Conservation (phyloP, 495 filamentous ascomycete genomes). For the Neurospora sp. region DNA sequence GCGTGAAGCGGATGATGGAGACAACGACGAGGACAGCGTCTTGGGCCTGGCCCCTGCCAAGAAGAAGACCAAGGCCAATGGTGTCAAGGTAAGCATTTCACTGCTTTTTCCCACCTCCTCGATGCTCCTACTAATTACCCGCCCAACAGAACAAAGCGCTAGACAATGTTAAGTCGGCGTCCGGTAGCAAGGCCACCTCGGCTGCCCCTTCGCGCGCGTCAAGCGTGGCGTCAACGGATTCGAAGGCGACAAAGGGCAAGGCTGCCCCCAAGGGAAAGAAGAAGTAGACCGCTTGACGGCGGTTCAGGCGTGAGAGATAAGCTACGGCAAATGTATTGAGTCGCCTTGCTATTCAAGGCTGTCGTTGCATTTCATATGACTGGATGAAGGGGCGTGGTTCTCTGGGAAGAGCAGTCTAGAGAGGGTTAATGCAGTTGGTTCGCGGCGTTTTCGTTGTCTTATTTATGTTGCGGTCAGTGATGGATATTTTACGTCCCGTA, state of each 20-base stretch:
- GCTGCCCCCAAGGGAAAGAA: constrained; percentile 40
- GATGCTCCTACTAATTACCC: background rate
- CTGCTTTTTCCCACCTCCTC: background rate
- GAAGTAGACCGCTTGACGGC: constrained; percentile 25
- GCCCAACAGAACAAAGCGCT: constrained; percentile 49
- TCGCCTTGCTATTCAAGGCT: background rate
- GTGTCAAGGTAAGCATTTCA: constrained; percentile 47
- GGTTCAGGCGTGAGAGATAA: background rate
- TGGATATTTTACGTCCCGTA: background rate
- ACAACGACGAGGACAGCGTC: constrained; percentile 73
- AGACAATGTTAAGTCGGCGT: constrained; percentile 48
- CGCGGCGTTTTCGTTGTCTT: background rate
- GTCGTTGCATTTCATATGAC: background rate
- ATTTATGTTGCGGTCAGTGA: background rate
- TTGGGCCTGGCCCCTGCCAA: constrained; percentile 66
- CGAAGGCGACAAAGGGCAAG: constrained; percentile 35
- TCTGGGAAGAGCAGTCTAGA: background rate
- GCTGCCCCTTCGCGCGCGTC: constrained; percentile 43
- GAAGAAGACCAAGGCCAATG: constrained; percentile 80
- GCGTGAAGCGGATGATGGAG: constrained; percentile 61
- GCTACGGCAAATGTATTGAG: background rate
- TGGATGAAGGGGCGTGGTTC: background rate
- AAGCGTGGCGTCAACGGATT: constrained; percentile 39
- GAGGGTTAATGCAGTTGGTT: background rate
- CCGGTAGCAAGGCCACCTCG: constrained; percentile 45